phyloP scores from a whole-genome alignment of 148 eudicot species.

The Limonium bicolor region DNA sequence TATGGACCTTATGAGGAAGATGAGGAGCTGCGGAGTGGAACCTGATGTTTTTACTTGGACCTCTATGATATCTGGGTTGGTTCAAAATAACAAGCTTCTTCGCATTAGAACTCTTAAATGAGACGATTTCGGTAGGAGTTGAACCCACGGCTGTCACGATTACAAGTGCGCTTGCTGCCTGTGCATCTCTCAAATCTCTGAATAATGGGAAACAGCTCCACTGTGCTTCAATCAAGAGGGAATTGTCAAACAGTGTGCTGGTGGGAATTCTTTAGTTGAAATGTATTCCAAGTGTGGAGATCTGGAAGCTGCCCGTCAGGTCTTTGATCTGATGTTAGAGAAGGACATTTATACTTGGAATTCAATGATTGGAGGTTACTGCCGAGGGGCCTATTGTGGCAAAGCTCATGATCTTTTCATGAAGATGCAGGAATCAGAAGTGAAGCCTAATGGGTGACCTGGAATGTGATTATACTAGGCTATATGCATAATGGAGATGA shows the following conservation, averaged over 20 bases:
- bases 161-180: slow-evolving; percentile 43
- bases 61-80: slow-evolving; percentile 59
- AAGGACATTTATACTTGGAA: slow-evolving; percentile 85
- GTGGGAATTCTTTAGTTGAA: slow-evolving; percentile 77
- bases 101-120: slow-evolving; percentile 47
- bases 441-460: slow-evolving; percentile 59
- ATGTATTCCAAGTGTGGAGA: slow-evolving; percentile 79
- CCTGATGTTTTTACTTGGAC: slow-evolving; percentile 89
- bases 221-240: slow-evolving; percentile 39
- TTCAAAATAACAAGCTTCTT: slow-evolving; percentile 32
- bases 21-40: slow-evolving; percentile 26
- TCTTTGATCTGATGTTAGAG: slow-evolving; percentile 36
- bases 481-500: slow-evolving; percentile 67
- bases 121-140: slow-evolving; percentile 51
- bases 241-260: slow-evolving; percentile 32
- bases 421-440: slow-evolving; percentile 36
- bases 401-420: slow-evolving; percentile 56
- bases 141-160: slow-evolving; percentile 56
- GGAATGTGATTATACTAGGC: slow-evolving; percentile 69
- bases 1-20: slow-evolving; percentile 45
- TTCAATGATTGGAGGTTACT: slow-evolving; percentile 79
- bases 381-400: slow-evolving; percentile 70
- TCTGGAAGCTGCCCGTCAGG: slow-evolving; percentile 40
- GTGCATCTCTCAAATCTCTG: slow-evolving; percentile 46
- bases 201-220: slow-evolving; percentile 51